Base-by-base conservation (phyloP, 768 basidiomycete species). In the Gelatoporia subvermispora region DNA sequence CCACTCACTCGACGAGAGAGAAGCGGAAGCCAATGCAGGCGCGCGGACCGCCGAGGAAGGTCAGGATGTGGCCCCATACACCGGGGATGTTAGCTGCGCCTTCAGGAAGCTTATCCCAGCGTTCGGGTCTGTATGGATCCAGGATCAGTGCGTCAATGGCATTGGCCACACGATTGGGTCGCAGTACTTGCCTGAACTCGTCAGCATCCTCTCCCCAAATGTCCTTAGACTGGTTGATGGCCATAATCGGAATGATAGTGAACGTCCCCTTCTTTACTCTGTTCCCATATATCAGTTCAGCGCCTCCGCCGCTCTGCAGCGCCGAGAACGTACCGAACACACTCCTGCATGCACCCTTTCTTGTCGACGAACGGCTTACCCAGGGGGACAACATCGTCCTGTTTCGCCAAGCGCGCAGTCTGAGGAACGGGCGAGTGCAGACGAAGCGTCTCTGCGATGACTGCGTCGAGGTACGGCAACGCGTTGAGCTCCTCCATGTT, bases 11-110 rank as follows among this genome's bases (percentile, higher is more conserved):
- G 15, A 76, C 67, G 18, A 85, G 61, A 13, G 84, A 71, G 58
- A 85, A 85, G 3, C 79, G 74, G 59, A 77, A 85, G 0, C 84
- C 83, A 28, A 86, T 85, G 51, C 84, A 88, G 0, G 81, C 73
- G 18, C 74, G 72, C 15, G 81, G 78, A 4, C 85, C 85, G 24
- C 80, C 81, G 2, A 82, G 55, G 71, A 88, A 88, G 0, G 78
- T 74, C 31, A 85, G 59, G 52, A 79, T 58, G 55, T 82, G 74
- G 8, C 76, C 72, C 75, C 77, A 84, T 0, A 85, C 70, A 8
- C 83, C 79, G 3, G 85, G 85, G 20, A 85, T 65, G 0, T 60
- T 48, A 3, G 59, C 58, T 1, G 68, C 73, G 1, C 66, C 67
- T 18, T 74, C 71, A 0, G 82, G 80, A 8, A 70, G 31, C 2